These are phyloP conservation scores for Podila clonocystis DNA, from an alignment of 192 early-diverging fungal species.

Conservation along the genomic window DNA sequence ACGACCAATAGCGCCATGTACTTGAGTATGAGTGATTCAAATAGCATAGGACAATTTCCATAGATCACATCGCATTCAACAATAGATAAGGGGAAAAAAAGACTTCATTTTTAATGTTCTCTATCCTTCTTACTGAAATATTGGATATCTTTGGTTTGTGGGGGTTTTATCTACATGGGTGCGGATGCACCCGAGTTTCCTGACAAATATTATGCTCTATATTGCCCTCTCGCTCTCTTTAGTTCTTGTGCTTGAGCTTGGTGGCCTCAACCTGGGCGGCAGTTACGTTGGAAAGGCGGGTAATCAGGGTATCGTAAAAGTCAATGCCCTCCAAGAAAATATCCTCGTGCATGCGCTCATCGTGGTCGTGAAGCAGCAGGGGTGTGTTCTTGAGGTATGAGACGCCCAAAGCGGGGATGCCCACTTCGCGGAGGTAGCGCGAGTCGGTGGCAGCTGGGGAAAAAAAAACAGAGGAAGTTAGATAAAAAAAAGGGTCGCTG, in stretches of 20 bases:
- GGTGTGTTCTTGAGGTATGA: conserved; percentile 84
- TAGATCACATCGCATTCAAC: no score
- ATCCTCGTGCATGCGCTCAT: conserved; percentile 85
- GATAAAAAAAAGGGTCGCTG: background rate
- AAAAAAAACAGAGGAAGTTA: background rate
- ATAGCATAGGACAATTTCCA: no score
- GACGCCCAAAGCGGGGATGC: conserved; percentile 85
- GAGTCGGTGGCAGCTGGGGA: conserved; percentile 77
- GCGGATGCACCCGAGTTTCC: no score
- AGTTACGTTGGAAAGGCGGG: conserved; percentile 60
- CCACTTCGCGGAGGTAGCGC: conserved; percentile 77
- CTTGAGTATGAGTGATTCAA: no score
- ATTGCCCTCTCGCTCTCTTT: background rate
- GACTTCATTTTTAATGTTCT: no score
- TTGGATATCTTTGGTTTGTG: no score
- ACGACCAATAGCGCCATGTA: no score
- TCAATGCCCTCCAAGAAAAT: conserved; percentile 76
- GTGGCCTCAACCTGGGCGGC: conserved; percentile 42
- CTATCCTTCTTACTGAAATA: no score
- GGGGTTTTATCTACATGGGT: no score
- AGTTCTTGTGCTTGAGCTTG: conserved; percentile 19
- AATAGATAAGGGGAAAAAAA: no score
- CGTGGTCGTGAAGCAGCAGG: conserved; percentile 85
- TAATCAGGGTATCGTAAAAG: conserved; percentile 76
- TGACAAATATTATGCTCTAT: no score